phyloP scores from a whole-genome alignment of 2,329 filamentous ascomycete genomes.

The Verticillium nubilum region DNA sequence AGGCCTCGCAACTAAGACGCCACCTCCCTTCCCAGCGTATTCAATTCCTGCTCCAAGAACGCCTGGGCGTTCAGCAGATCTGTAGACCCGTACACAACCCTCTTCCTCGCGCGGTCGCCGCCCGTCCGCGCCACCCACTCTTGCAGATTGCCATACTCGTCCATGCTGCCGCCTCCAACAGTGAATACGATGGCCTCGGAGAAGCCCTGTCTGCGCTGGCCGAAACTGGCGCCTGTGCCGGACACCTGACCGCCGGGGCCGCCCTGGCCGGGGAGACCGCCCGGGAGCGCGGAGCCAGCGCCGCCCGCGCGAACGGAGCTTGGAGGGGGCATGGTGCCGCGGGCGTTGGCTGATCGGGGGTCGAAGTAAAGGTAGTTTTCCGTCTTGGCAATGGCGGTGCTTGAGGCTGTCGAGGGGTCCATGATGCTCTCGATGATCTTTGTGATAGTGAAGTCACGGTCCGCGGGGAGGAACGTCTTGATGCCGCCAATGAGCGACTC shows the following conservation, averaged over 20 bases:
- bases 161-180: conserved; percentile 94
- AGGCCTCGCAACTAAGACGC: conserved; percentile 15
- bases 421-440: conserved; percentile 98
- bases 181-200: conserved; percentile 91
- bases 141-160: conserved; percentile 95
- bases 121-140: conserved; percentile 85
- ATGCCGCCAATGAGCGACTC: conserved; percentile 93
- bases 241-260: conserved; percentile 37
- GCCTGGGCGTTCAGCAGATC: conserved; percentile 67
- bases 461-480: conserved; percentile 95
- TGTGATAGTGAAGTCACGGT: conserved; percentile 92
- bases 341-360: conserved; percentile 84
- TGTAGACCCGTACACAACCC: conserved; percentile 93
- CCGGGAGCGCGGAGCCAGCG: conserved; percentile 35
- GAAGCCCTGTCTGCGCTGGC: conserved; percentile 83
- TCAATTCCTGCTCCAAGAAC: conserved; percentile 60
- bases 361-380: conserved; percentile 98
- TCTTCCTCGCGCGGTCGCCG: conserved; percentile 61
- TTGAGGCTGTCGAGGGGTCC: conserved; percentile 86
- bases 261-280: conserved; percentile 38
- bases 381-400: conserved; percentile 90
- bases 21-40: conserved; percentile 56
- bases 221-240: conserved; percentile 79
- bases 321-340: conserved; percentile 83
- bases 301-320: conserved; percentile 49